Conservation (phyloP, 2,329 filamentous ascomycete genomes). For the Raffaelea ambrosiae region DNA sequence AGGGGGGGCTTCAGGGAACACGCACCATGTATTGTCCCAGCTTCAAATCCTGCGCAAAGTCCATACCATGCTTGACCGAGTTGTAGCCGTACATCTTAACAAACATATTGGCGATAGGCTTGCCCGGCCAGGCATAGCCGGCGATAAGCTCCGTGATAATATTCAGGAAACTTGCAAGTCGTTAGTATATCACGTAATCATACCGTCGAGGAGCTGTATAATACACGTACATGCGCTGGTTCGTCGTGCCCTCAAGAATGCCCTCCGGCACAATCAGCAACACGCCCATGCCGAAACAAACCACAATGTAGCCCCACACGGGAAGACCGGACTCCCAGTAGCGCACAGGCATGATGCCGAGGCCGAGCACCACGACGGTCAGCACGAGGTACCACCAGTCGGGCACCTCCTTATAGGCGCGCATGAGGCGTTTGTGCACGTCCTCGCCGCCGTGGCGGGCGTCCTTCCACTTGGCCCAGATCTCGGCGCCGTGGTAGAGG, state of each 20-base stretch:
- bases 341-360: slow-evolving; percentile 21
- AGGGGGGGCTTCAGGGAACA: too few relatives aligned
- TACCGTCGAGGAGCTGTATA: not conserved
- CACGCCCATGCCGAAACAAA: slow-evolving; percentile 33
- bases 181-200: too few relatives aligned
- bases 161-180: slow-evolving; percentile 28
- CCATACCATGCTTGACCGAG: slow-evolving; percentile 39
- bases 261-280: slow-evolving; percentile 35
- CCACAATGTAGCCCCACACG: slow-evolving; percentile 24
- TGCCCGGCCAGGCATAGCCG: slow-evolving; percentile 31
- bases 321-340: slow-evolving; percentile 18
- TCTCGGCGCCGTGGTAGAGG: slow-evolving; percentile 44
- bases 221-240: slow-evolving; percentile 11
- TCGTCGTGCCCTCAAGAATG: slow-evolving; percentile 34
- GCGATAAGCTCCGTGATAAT: slow-evolving; percentile 40
- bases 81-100: slow-evolving; percentile 32
- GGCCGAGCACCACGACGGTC: slow-evolving; percentile 17
- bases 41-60: slow-evolving; percentile 30
- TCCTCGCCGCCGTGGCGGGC: slow-evolving; percentile 22
- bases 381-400: slow-evolving; percentile 30
- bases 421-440: slow-evolving; percentile 38
- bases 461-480: slow-evolving; percentile 34
- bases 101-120: slow-evolving; percentile 37
- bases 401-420: slow-evolving; percentile 32
- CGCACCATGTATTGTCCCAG: slow-evolving; percentile 8